Percentiles rank a stretch among this genome's conserved stretches.
Conservation (phyloP, 176 grass and related monocot species). For the Oryza meridionalis region DNA sequence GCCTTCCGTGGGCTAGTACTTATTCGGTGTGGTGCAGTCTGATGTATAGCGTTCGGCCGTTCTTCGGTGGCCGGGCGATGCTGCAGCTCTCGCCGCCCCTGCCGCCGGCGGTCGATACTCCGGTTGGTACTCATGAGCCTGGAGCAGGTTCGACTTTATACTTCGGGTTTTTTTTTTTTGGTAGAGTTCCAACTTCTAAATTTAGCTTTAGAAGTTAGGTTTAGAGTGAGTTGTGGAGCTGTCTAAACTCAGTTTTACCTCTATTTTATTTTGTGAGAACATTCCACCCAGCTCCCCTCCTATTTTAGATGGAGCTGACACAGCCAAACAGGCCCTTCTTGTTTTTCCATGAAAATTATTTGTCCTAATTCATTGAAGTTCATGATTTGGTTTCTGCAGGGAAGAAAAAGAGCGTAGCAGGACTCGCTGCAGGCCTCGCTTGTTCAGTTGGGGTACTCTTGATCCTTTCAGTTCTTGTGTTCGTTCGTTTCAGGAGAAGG, state of each 20-base stretch:
- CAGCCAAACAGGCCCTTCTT: no score
- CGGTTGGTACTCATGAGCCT: background rate
- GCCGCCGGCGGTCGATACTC: background rate
- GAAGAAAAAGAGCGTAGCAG: conserved; percentile 4
- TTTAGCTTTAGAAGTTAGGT: no score
- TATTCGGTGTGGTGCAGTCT: background rate
- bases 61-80: conserved; percentile 26
- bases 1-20: background rate
- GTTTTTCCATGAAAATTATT: background rate
- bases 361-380: background rate
- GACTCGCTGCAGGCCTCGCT: background rate
- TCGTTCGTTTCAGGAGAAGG: conserved; percentile 28
- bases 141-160: background rate
- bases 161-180: no score
- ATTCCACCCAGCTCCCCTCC: no score
- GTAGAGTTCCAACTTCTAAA: no score
- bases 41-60: background rate
- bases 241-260: no score
- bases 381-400: background rate
- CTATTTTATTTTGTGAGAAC: no score
- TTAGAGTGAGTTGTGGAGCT: no score
- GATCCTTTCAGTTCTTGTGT: conserved; percentile 22
- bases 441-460: conserved; percentile 6
- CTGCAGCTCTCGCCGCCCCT: conserved; percentile 16
- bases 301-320: no score